Percentiles rank a stretch among this genome's conserved stretches.
Conservation (phyloP, 225 moss, liverwort and hornwort genomes). For the Physcomitrium patens region DNA sequence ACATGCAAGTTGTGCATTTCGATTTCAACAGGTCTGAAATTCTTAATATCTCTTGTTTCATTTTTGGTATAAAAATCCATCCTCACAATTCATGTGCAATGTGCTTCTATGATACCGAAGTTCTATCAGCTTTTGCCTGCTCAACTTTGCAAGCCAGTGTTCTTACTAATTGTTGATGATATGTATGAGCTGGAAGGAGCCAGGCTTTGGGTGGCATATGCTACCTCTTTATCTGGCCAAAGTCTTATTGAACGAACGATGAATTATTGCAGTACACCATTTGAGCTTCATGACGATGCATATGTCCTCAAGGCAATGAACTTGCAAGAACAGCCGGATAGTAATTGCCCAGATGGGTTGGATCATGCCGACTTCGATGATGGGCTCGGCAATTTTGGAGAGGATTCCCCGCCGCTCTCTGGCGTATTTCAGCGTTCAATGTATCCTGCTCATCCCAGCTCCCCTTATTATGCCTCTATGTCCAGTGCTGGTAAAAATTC, state of each 20-base stretch:
- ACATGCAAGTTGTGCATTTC: slow-evolving; percentile 98
- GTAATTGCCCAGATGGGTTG: slow-evolving; percentile 66
- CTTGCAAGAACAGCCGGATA: slow-evolving; percentile 75
- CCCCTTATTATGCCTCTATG: slow-evolving; percentile 62
- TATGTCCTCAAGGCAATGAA: slow-evolving; percentile 97
- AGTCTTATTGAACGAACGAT: slow-evolving; percentile 9
- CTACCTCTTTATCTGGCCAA: slow-evolving; percentile 7
- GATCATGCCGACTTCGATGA: slow-evolving; percentile 83
- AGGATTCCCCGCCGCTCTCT: slow-evolving; percentile 88
- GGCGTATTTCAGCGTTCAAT: slow-evolving; percentile 82
- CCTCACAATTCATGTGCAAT: neutral
- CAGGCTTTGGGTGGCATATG: neutral
- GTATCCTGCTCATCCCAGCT: slow-evolving; percentile 76
- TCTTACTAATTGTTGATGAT: neutral
- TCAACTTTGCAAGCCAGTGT: neutral
- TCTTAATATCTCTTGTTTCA: slow-evolving; percentile 16
- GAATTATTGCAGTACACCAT: slow-evolving; percentile 79
- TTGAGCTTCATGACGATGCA: slow-evolving; percentile 97
- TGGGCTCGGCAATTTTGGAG: slow-evolving; percentile 82
- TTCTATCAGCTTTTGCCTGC: slow-evolving; percentile 10
- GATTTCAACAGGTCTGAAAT: slow-evolving; percentile 88
- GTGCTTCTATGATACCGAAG: neutral
- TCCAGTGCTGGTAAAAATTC: slow-evolving; percentile 70
- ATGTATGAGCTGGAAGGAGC: slow-evolving; percentile 8
- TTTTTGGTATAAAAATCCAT: neutral